Percentiles rank a stretch among this genome's conserved stretches.
These are phyloP conservation scores for Meyerozyma sp. DNA, from an alignment of 1,139 yeast genomes.

Conservation along the genomic window DNA sequence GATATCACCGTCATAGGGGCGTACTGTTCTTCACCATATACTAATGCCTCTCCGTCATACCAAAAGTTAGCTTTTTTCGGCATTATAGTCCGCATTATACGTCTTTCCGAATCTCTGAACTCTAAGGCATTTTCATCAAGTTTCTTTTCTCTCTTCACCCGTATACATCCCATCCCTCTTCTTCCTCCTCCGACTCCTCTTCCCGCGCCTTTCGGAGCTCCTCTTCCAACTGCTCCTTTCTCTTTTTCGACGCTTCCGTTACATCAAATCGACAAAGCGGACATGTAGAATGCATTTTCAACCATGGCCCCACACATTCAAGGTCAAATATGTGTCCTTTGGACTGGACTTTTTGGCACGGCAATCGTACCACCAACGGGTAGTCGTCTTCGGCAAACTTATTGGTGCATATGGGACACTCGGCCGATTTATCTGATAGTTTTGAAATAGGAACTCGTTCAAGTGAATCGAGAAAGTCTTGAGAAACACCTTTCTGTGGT, in stretches of 20 bases:
- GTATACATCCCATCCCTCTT: conserved; percentile 71
- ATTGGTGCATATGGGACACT: conserved; percentile 82
- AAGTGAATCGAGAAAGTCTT: conserved; percentile 65
- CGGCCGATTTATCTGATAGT: conserved; percentile 49
- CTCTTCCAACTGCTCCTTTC: conserved; percentile 37
- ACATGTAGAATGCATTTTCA: conserved; percentile 72
- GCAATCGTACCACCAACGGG: conserved; percentile 76
- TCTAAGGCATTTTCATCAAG: neutral
- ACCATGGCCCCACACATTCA: conserved; percentile 91
- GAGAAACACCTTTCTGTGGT: conserved; percentile 51
- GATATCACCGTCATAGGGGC: too few species aligned
- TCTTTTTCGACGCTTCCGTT: conserved; percentile 31
- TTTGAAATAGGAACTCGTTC: conserved; percentile 58
- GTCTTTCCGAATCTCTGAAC: too few species aligned
- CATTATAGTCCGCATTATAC: neutral
- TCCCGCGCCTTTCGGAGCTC: conserved; percentile 40
- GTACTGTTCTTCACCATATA: too few species aligned
- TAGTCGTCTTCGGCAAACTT: conserved; percentile 66
- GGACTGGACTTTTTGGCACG: conserved; percentile 48
- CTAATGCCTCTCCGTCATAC: too few species aligned
- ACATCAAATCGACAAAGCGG: conserved; percentile 83
- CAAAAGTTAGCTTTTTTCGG: too few species aligned
- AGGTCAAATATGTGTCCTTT: conserved; percentile 70
- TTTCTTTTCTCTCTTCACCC: conserved; percentile 32
- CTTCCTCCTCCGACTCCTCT: conserved; percentile 58